Conservation (phyloP, 768 basidiomycete species). For the Daedalea quercina region DNA sequence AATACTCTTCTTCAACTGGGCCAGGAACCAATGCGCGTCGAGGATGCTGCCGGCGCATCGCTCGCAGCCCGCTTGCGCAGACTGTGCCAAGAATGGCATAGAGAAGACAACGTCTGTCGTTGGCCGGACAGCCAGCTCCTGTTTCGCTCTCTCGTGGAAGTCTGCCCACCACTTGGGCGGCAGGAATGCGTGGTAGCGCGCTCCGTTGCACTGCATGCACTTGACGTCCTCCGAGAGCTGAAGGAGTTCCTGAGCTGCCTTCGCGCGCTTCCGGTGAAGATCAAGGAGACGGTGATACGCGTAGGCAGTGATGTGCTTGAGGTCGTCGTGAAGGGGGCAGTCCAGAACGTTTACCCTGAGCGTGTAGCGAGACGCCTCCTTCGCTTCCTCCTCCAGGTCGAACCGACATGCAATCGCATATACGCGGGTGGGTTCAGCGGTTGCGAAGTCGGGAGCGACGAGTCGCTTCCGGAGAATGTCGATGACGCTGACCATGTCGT, state of each 20-base stretch:
- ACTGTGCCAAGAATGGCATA: slow-evolving; percentile 50
- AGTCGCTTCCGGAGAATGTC: slow-evolving; percentile 44
- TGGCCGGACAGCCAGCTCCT: slow-evolving; percentile 51
- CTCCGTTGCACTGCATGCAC: slow-evolving; percentile 65
- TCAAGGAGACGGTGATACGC: slow-evolving; percentile 59
- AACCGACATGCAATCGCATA: slow-evolving; percentile 67
- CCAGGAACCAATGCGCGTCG: slow-evolving; percentile 51
- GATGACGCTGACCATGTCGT: slow-evolving; percentile 47
- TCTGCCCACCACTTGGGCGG: slow-evolving; percentile 67
- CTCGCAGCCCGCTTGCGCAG: slow-evolving; percentile 46
- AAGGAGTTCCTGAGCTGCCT: slow-evolving; percentile 42
- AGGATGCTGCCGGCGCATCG: slow-evolving; percentile 65
- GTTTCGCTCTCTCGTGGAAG: slow-evolving; percentile 48
- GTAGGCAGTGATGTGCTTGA: slow-evolving; percentile 60
- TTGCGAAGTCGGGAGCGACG: slow-evolving; percentile 41
- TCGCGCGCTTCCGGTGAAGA: slow-evolving; percentile 48
- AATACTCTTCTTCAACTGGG: slow-evolving; percentile 47
- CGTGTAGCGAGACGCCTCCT: slow-evolving; percentile 52
- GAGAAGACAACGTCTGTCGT: slow-evolving; percentile 55
- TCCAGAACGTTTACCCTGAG: slow-evolving; percentile 48
- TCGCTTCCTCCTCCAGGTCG: slow-evolving; percentile 57
- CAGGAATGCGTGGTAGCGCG: slow-evolving; percentile 34
- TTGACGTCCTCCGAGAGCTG: slow-evolving; percentile 42
- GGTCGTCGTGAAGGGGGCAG: slow-evolving; percentile 52
- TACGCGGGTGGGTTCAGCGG: slow-evolving; percentile 47